phyloP scores from a whole-genome alignment of 2,329 filamentous ascomycete species.

The Orbilia oligospora region DNA sequence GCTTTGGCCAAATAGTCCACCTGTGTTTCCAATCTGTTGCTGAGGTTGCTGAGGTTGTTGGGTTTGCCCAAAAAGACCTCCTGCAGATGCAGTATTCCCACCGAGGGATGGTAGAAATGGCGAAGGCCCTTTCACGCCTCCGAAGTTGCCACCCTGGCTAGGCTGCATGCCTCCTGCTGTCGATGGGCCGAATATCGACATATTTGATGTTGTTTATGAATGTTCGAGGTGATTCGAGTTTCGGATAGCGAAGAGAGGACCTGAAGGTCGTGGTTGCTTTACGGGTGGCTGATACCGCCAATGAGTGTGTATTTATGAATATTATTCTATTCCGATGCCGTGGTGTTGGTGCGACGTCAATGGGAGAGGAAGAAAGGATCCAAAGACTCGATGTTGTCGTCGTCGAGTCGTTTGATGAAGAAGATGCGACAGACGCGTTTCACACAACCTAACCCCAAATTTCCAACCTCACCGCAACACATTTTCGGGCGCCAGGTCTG shows the following conservation, averaged over 20 bases:
- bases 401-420: constrained; percentile 28
- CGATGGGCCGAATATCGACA: constrained; percentile 57
- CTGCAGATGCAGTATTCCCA: constrained; percentile 37
- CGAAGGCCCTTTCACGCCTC: constrained; percentile 58
- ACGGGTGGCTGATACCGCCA: not conserved
- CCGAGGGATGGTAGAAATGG: constrained; percentile 37
- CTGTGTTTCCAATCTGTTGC: constrained; percentile 33
- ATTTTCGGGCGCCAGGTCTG: constrained; percentile 27
- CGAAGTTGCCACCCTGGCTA: constrained; percentile 55
- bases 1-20: constrained; percentile 50
- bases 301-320: constrained; percentile 1
- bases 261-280: not conserved
- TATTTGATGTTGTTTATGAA: constrained; percentile 44
- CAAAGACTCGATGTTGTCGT: constrained; percentile 29
- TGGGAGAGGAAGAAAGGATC: constrained; percentile 10
- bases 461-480: constrained; percentile 55
- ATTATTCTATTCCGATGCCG: not conserved
- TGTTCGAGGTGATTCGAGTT: constrained; percentile 14
- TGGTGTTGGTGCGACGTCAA: not conserved
- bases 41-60: constrained; percentile 62
- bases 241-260: not conserved
- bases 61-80: constrained; percentile 61
- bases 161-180: constrained; percentile 39
- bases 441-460: constrained; percentile 36
- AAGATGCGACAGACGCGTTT: constrained; percentile 56